Evolutionary conservation across 352 stramenopile species (phyloP).

Genomic region (Halophytophthora polymorphica): DNA sequence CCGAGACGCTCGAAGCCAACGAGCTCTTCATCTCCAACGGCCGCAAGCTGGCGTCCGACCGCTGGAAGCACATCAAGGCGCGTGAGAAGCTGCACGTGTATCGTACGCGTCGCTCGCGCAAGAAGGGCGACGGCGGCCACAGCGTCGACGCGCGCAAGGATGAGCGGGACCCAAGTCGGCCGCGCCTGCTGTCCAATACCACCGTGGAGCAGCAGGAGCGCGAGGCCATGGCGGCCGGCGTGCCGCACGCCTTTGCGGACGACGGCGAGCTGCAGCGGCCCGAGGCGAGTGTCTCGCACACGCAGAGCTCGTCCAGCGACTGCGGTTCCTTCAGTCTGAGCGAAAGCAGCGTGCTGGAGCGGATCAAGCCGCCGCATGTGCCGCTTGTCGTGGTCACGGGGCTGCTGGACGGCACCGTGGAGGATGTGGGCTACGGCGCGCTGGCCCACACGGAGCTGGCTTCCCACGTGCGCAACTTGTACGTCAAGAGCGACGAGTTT

Average conservation of each 20-base stretch:
- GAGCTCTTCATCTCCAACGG: slow-evolving; percentile 43
- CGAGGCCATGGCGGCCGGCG: slow-evolving; percentile 22
- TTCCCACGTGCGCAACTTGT: slow-evolving; percentile 35
- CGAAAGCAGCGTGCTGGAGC: slow-evolving; percentile 26
- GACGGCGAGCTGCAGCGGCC: slow-evolving; percentile 17
- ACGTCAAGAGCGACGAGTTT: slow-evolving; percentile 29
- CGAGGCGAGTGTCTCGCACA: slow-evolving; percentile 15
- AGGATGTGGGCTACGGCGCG: slow-evolving; percentile 29
- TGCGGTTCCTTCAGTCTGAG: slow-evolving; percentile 31
- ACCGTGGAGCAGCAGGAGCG: slow-evolving; percentile 28
- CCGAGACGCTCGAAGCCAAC: slow-evolving; percentile 51
- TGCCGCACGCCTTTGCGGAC: slow-evolving; percentile 14
- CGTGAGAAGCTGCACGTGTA: slow-evolving; percentile 62
- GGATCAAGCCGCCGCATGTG: slow-evolving; percentile 22
- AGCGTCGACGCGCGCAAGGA: slow-evolving; percentile 7
- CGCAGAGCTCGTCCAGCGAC: slow-evolving; percentile 39
- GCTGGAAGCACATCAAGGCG: slow-evolving; percentile 56
- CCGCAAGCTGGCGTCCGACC: slow-evolving; percentile 26
- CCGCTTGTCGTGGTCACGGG: slow-evolving; percentile 32
- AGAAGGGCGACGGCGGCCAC: slow-evolving; percentile 7
- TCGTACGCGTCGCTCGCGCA: slow-evolving; percentile 31
- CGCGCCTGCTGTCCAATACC: slow-evolving; percentile 41
- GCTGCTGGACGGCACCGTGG: slow-evolving; percentile 27
- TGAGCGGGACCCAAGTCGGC: slow-evolving; percentile 30
- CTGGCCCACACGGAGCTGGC: slow-evolving; percentile 26